A percentile compares a stretch with the other conserved stretches of the same genome.
phyloP scores from a whole-genome alignment of 2,329 filamentous ascomycete species.

The Hypoxylon rubiginosum region DNA sequence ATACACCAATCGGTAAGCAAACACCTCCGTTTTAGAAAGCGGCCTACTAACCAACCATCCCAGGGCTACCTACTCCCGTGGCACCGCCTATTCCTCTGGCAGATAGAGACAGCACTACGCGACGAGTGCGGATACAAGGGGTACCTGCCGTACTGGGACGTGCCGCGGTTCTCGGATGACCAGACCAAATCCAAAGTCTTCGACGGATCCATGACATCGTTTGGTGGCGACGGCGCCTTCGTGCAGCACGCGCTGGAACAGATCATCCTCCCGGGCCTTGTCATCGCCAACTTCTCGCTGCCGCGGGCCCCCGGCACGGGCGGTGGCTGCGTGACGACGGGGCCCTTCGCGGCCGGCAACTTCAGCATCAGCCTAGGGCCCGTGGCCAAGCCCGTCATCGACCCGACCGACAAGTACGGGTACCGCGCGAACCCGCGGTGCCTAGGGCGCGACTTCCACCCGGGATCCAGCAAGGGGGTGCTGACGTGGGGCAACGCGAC shows the following conservation, averaged over 20 bases:
- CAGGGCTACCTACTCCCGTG: conserved; percentile 44
- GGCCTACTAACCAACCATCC: neutral
- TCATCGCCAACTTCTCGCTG: conserved; percentile 23
- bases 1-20: conserved; percentile 41
- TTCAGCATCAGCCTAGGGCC: conserved; percentile 39
- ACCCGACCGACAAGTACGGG: conserved; percentile 37
- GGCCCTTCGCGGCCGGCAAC: conserved; percentile 37
- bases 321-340: conserved; percentile 40
- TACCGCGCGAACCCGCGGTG: conserved; percentile 38
- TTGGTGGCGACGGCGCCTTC: conserved; percentile 40
- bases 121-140: conserved; percentile 44
- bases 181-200: conserved; percentile 37
- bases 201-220: conserved; percentile 39
- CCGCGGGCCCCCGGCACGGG: conserved; percentile 35
- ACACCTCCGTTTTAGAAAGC: neutral
- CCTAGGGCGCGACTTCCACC: conserved; percentile 32
- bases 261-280: conserved; percentile 34
- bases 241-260: conserved; percentile 10
- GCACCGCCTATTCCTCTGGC: conserved; percentile 44
- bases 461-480: conserved; percentile 10
- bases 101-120: conserved; percentile 40
- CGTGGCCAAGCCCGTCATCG: conserved; percentile 35
- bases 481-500: conserved; percentile 44
- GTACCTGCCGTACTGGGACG: conserved; percentile 41
- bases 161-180: conserved; percentile 38